Evolutionary conservation across 306 rosid species (phyloP), one percentile per base, ranked within the genome.

Genomic region (Citrullus mucosospermus): DNA sequence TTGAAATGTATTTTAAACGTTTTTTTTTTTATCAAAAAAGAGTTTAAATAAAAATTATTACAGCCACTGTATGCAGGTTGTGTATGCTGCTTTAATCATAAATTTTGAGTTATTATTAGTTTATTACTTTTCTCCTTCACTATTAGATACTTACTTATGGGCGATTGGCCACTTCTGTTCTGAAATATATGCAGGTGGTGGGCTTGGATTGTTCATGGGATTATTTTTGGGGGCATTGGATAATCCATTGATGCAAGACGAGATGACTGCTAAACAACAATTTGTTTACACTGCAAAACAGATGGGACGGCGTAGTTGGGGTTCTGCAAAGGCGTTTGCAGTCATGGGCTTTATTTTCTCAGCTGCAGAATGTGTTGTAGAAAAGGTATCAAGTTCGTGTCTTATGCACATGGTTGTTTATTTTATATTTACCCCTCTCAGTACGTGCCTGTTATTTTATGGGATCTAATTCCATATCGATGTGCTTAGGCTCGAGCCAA

Each of bases 351-450:
- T 91, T 0, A 44, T 90, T 67, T 95, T 95, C 90, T 95, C 99
- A 56, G 97, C 99, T 60, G 92, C 97, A 1, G 97, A 95, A 81
- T 95, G 99, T 83, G 96, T 85, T 81, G 91, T 95, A 34, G 99
- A 95, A 85, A 85, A 95, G 97, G 97, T 92, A 74, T 67, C 51
- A 12, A 43, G 9, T 62, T 55, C 44, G 46, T 43, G 51, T 66
- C 69, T 56, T 6, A 10, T 70, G 56, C 57, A 12, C 54, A 13
- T 83, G 61, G 54, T 75, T 58, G 36, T 79, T 71, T 78, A 30
- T 46, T 13, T 70, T 79, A 9, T 9, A 9, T 9, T 44, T 18
- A 39, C 12, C 6, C 74, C 20, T 81, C 81, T 77, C 58, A 46
- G 74, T 62, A 39, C 11, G 17, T 58, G 15, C 32, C 2, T 54